Percentiles rank a stretch among this genome's conserved stretches.
Evolutionary conservation across 164 flowering plant species (phyloP).

Genomic region (Aristolochia contorta): DNA sequence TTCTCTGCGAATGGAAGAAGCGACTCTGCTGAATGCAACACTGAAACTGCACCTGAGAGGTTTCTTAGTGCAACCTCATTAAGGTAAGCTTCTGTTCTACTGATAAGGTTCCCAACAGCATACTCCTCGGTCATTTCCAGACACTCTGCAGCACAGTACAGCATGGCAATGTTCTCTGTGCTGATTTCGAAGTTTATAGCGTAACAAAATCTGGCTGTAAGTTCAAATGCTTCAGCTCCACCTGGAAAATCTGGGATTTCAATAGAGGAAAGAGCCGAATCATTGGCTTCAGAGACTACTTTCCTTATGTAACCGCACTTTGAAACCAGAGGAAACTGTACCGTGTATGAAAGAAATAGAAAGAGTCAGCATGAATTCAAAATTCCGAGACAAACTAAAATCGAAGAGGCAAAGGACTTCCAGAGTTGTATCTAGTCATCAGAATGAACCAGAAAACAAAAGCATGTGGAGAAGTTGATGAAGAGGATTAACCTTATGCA

Average conservation of each 20-base stretch:
- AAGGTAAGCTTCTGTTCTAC: conserved; percentile 63
- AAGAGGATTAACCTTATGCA: conserved; percentile 62
- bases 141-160: conserved; percentile 80
- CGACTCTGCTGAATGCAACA: conserved; percentile 48
- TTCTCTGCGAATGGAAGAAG: conserved; percentile 67
- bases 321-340: conserved; percentile 88
- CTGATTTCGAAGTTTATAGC: conserved; percentile 84
- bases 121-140: conserved; percentile 94
- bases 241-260: conserved; percentile 70
- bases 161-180: conserved; percentile 66
- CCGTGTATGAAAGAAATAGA: not conserved
- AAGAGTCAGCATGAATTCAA: not conserved
- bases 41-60: conserved; percentile 61
- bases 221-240: conserved; percentile 76
- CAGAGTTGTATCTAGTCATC: not conserved
- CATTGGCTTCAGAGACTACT: conserved; percentile 56
- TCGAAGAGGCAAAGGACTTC: not conserved
- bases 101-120: conserved; percentile 60
- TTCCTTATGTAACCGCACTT: conserved; percentile 81
- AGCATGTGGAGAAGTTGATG: not conserved
- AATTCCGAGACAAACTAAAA: not conserved
- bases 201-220: conserved; percentile 87
- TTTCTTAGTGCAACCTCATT: conserved; percentile 68
- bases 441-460: not conserved
- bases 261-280: conserved; percentile 41